Evolutionary conservation across 768 basidiomycete genomes (phyloP).

Genomic region (Suillus subluteus): DNA sequence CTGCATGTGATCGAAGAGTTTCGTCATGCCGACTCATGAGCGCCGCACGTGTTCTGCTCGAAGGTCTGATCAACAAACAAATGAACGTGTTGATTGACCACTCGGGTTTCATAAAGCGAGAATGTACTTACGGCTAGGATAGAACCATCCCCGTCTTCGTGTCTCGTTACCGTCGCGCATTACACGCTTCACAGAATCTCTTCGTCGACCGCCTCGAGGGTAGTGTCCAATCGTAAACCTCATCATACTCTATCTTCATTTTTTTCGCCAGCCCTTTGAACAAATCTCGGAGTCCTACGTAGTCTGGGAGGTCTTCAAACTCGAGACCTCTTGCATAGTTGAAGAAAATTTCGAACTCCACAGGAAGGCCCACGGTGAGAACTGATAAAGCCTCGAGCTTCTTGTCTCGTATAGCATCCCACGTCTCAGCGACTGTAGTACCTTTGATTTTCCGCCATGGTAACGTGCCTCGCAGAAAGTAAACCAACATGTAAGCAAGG

Average conservation of each 20-base stretch:
- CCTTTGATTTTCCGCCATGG: conserved; percentile 80
- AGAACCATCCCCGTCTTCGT: neutral
- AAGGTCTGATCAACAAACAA: conserved; percentile 4
- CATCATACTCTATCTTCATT: conserved; percentile 46
- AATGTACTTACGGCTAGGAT: conserved; percentile 1
- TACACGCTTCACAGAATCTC: conserved; percentile 38
- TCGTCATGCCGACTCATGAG: neutral
- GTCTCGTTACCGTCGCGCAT: conserved; percentile 18
- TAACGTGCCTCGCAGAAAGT: conserved; percentile 76
- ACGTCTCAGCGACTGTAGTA: conserved; percentile 65
- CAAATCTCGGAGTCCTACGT: conserved; percentile 76
- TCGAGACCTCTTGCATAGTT: conserved; percentile 78
- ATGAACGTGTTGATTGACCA: neutral
- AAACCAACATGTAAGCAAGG: conserved; percentile 82
- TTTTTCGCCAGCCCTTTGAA: conserved; percentile 44
- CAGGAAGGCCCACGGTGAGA: conserved; percentile 75
- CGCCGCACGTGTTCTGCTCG: conserved; percentile 2
- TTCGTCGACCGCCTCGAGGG: conserved; percentile 25
- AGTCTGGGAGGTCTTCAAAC: conserved; percentile 90
- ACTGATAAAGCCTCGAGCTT: conserved; percentile 69
- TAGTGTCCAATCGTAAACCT: conserved; percentile 41
- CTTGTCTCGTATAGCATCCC: conserved; percentile 76
- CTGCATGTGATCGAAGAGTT: neutral
- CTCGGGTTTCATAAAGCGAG: neutral
- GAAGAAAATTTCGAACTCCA: conserved; percentile 82